Conservation (phyloP, 306 rosid species). For the Luffa acutangula region DNA sequence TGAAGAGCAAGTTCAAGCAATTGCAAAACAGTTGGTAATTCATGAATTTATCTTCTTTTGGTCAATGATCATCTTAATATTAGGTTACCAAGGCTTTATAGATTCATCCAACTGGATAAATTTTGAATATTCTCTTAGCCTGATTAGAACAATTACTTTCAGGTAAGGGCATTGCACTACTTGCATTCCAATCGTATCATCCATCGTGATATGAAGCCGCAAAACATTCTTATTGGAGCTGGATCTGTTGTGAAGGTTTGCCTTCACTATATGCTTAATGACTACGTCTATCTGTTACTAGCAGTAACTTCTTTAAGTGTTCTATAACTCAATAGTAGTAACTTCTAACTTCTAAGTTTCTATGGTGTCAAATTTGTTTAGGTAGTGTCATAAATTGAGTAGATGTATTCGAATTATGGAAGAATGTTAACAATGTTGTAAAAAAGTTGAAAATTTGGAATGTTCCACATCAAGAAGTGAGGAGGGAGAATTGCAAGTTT, state of each 20-base stretch:
- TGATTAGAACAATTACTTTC: conserved; percentile 18
- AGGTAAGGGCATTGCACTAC: conserved; percentile 89
- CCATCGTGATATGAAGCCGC: conserved; percentile 99
- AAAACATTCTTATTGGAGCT: conserved; percentile 92
- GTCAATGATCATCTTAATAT: neutral
- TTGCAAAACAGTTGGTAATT: conserved; percentile 93
- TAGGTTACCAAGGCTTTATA: neutral
- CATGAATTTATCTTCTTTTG: neutral
- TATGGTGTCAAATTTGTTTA: neutral
- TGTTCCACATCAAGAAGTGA: neutral
- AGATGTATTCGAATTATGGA: neutral
- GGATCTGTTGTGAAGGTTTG: conserved; percentile 90
- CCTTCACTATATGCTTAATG: neutral
- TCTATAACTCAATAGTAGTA: neutral
- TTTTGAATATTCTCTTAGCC: neutral
- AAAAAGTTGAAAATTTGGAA: neutral
- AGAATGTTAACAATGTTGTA: neutral
- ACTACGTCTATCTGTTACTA: neutral
- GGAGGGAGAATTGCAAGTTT: neutral
- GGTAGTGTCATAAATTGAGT: neutral
- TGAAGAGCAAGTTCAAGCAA: conserved; percentile 97
- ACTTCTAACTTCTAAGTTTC: neutral
- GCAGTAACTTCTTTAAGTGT: neutral
- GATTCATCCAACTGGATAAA: neutral
- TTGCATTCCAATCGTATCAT: conserved; percentile 94